Evolutionary conservation across 768 basidiomycete genomes (phyloP).

Genomic region (Tulasnella sp.): DNA sequence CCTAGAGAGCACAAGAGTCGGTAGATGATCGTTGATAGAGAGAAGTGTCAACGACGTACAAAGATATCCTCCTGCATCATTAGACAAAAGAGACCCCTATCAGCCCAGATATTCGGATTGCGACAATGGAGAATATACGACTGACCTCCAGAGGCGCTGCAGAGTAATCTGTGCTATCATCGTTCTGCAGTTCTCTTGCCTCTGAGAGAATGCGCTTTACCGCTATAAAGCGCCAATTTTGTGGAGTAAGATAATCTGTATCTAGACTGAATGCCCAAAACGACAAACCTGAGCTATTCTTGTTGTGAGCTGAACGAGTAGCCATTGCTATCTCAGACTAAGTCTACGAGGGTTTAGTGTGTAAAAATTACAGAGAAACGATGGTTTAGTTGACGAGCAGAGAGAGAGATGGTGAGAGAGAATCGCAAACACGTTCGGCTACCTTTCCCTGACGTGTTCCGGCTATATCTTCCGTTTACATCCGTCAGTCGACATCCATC

Average conservation of each 20-base stretch:
- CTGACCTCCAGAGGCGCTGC: conserved; percentile 68
- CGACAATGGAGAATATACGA: conserved; percentile 15
- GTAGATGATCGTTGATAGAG: not conserved
- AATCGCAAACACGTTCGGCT: too few relatives aligned
- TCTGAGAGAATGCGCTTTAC: conserved; percentile 98
- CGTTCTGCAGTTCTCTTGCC: conserved; percentile 73
- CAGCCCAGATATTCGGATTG: not conserved
- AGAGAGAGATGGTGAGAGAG: too few relatives aligned
- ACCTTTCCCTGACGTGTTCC: too few relatives aligned
- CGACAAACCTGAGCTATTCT: conserved; percentile 71
- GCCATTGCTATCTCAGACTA: conserved; percentile 24
- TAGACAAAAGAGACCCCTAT: not conserved
- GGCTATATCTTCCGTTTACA: too few relatives aligned
- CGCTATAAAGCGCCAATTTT: conserved; percentile 32
- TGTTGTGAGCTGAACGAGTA: conserved; percentile 46
- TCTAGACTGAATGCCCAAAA: not conserved
- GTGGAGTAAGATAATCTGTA: not conserved
- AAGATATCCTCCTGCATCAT: conserved; percentile 68
- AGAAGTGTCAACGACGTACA: conserved; percentile 34
- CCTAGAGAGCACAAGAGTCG: conserved; percentile 29
- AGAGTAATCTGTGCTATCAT: conserved; percentile 74
- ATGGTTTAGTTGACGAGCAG: too few relatives aligned
- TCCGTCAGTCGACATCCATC: not conserved
- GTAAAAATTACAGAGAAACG: not conserved
- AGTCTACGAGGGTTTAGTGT: too few relatives aligned